Evolutionary conservation across 176 grass and related monocot genomes (phyloP), one percentile per base, ranked within the genome.

Genomic region (Carex kokanica): DNA sequence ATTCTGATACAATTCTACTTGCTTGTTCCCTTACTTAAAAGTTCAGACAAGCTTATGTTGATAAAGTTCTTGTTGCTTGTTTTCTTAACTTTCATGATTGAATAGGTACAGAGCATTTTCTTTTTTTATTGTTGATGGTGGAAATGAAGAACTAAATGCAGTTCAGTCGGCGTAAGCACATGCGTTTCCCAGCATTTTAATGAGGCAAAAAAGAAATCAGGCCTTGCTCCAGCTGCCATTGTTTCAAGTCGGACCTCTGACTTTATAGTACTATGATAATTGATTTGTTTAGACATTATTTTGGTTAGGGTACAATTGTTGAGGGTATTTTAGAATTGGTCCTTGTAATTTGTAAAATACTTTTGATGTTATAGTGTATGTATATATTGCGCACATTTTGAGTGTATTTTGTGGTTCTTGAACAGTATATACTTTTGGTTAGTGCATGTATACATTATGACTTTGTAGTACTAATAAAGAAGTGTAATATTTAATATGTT

Each of bases 81-180:
- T 40, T 79, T n/a, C 47, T 27, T 79, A 3, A 36, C 3, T 16
- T 53, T 8, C 16, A 72, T 40, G 14, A 14, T 57, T 34, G 2
- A 79, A 45, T 89, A 97, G 95, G 85, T 91, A 90, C 53, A 95
- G 93, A 87, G 96, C 91, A 9, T 93, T 98, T 66, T 88, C 91
- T 7, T 98, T 93, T 88, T 62, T 98, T 11, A 93, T 98, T 79
- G 80, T 80, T 2, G 82, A 95, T 23, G 96, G 93, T 54, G 77
- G 82, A 62, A 68, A 64, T 72, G 96, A 98, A 86, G 96, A 98
- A 75, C 86, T 98, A 53, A 93, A 6, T 68, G 78, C 93, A 1
- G 58, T 91, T 55, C 96, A 98, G 74, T 83, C 73, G 4, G 91
- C 90, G 13, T 91, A 98, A 27, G 87, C 88, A 41, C 93, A 98